Percentiles rank a stretch among this genome's conserved stretches.
phyloP scores from a whole-genome alignment of 805 yeast genomes.

The Jamesozyma jinghongensis region DNA sequence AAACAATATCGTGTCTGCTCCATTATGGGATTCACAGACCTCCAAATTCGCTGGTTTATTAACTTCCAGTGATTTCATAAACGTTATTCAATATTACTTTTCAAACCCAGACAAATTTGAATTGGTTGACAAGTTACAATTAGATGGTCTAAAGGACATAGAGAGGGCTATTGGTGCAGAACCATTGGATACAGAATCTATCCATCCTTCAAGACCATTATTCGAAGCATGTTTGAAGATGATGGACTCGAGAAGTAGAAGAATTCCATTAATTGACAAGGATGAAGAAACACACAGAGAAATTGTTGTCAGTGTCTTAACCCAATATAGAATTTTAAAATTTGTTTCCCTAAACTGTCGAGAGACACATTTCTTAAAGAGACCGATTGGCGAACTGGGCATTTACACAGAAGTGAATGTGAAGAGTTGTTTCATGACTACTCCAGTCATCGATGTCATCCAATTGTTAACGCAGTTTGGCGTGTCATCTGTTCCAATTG shows the following conservation, averaged over 20 bases:
- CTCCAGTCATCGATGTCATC: conserved; percentile 91
- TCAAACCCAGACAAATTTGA: conserved; percentile 84
- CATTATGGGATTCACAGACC: conserved; percentile 86
- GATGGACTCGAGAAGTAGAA: conserved; percentile 79
- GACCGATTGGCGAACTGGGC: conserved; percentile 62
- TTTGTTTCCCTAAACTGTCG: conserved; percentile 94
- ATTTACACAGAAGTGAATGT: conserved; percentile 50
- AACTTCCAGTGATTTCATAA: conserved; percentile 86
- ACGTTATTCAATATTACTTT: conserved; percentile 89
- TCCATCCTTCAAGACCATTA: conserved; percentile 82
- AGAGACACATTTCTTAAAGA: conserved; percentile 74
- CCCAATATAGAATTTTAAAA: conserved; percentile 92
- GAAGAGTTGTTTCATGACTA: conserved; percentile 77
- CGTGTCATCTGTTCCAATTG: conserved; percentile 90
- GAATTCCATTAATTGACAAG: conserved; percentile 89
- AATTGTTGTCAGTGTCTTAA: conserved; percentile 87
- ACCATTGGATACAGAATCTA: conserved; percentile 75
- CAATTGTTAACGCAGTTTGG: conserved; percentile 66
- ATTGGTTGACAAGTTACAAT: conserved; percentile 72
- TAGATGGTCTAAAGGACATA: conserved; percentile 77
- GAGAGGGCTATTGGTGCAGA: conserved; percentile 81
- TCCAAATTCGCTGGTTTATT: conserved; percentile 90
- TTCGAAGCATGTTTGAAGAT: conserved; percentile 91
- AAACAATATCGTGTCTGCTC: conserved; percentile 92
- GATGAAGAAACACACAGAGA: conserved; percentile 90